Evolutionary conservation across 176 grass and related monocot species (phyloP).

Genomic region (Carex kokanica): DNA sequence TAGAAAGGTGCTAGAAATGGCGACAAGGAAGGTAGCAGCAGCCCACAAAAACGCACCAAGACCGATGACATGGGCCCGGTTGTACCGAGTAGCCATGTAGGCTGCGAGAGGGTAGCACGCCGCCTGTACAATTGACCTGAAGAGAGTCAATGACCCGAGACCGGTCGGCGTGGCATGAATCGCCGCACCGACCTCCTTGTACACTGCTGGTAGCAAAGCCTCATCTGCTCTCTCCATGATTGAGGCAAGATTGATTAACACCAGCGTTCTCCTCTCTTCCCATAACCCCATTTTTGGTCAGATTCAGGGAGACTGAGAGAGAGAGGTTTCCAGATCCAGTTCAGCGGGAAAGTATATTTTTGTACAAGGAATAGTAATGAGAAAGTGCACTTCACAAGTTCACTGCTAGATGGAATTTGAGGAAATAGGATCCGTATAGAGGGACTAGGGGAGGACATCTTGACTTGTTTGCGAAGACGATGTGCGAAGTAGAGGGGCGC

Average conservation of each 20-base stretch:
- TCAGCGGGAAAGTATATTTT: conserved; percentile 10
- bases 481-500: too few relatives aligned
- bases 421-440: too few relatives aligned
- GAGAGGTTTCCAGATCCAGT: conserved; percentile 22
- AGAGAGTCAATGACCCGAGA: conserved; percentile 55
- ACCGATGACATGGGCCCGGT: conserved; percentile 43
- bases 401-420: too few relatives aligned
- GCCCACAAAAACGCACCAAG: conserved; percentile 52
- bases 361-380: not conserved
- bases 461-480: too few relatives aligned
- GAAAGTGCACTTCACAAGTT: not conserved
- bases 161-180: conserved; percentile 34
- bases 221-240: conserved; percentile 56
- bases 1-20: conserved; percentile 38
- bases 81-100: conserved; percentile 36
- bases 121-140: conserved; percentile 42
- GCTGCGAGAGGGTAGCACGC: conserved; percentile 44
- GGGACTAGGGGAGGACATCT: too few relatives aligned
- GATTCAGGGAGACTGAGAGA: not conserved
- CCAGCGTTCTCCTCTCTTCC: conserved; percentile 32
- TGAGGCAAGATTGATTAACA: conserved; percentile 45
- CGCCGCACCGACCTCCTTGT: conserved; percentile 50
- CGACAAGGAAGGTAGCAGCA: conserved; percentile 48
- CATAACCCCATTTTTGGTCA: not conserved
- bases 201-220: conserved; percentile 51